These are phyloP conservation scores for Blastocladiella emersonii DNA, from an alignment of 371 early-diverging fungal species.

Conservation along the genomic window DNA sequence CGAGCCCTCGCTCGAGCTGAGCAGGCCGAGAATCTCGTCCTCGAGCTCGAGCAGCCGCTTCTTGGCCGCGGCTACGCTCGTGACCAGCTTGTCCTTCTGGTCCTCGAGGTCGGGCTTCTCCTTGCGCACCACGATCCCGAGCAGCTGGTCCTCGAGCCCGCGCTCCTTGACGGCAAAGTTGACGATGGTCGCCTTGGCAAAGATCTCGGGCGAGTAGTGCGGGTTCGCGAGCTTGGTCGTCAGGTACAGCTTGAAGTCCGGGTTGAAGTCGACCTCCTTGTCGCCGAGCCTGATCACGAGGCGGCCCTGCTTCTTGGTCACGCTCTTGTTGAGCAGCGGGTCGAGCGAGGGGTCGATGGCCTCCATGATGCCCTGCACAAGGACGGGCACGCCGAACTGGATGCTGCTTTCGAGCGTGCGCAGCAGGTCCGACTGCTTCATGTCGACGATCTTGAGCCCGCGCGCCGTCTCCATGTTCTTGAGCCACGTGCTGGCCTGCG, in stretches of 20 bases:
- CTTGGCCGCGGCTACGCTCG: conserved; percentile 32
- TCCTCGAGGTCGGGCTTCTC: conserved; percentile 42
- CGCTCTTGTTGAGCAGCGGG: conserved; percentile 31
- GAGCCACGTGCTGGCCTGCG: conserved; percentile 39
- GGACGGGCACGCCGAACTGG: conserved; percentile 33
- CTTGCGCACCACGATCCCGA: conserved; percentile 32
- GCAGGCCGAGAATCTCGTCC: conserved; percentile 35
- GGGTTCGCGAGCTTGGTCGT: conserved; percentile 40
- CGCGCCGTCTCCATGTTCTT: conserved; percentile 29
- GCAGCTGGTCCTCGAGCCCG: conserved; percentile 38
- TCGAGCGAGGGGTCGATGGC: conserved; percentile 30
- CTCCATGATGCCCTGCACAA: conserved; percentile 32
- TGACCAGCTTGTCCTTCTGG: conserved; percentile 32
- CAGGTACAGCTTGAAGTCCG: conserved; percentile 33
- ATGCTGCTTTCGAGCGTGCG: conserved; percentile 30
- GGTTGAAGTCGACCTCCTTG: conserved; percentile 38
- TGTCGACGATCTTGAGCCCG: conserved; percentile 31
- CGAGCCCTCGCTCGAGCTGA: conserved; percentile 39
- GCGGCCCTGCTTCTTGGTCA: conserved; percentile 29
- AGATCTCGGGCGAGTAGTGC: conserved; percentile 36
- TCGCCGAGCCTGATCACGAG: conserved; percentile 32
- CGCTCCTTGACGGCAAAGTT: conserved; percentile 42
- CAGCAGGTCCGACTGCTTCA: conserved; percentile 31
- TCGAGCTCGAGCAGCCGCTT: conserved; percentile 34
- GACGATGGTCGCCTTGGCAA: conserved; percentile 38